Conservation (phyloP, 371 early-diverging fungal species). For the Lichtheimia ramosa region DNA sequence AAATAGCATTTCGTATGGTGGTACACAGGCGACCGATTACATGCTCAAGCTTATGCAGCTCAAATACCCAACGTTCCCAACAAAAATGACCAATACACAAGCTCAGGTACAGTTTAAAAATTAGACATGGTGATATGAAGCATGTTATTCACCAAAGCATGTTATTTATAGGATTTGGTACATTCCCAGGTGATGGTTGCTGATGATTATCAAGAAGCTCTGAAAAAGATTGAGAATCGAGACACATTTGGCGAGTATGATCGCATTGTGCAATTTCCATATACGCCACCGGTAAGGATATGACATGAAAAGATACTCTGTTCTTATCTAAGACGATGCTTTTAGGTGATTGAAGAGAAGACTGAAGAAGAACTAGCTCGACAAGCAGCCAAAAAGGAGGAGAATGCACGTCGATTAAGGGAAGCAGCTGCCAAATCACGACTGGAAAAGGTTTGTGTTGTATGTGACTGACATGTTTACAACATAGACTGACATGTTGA, state of each 20-base stretch:
- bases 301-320: not conserved
- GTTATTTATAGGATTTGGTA: slow-evolving; percentile 53
- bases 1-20: slow-evolving; percentile 66
- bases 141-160: not conserved
- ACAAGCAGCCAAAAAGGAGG: slow-evolving; percentile 73
- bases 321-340: not conserved
- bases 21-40: slow-evolving; percentile 74
- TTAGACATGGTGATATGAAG: not conserved
- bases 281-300: slow-evolving; percentile 52
- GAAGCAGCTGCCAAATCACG: slow-evolving; percentile 81
- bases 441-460: slow-evolving; percentile 67
- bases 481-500: no score
- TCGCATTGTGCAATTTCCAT: slow-evolving; percentile 76
- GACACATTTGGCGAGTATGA: slow-evolving; percentile 57
- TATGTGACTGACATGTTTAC: not conserved
- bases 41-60: slow-evolving; percentile 85
- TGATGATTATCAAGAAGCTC: slow-evolving; percentile 68
- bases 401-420: slow-evolving; percentile 71
- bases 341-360: slow-evolving; percentile 68
- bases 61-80: slow-evolving; percentile 89
- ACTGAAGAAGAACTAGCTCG: slow-evolving; percentile 74
- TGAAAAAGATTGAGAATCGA: slow-evolving; percentile 55
- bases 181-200: slow-evolving; percentile 72
- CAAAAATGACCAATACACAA: slow-evolving; percentile 75
- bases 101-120: slow-evolving; percentile 54